Evolutionary conservation across 495 filamentous ascomycete species (phyloP), one percentile per base, ranked within the genome.

Genomic region (Daldinia caldariorum): DNA sequence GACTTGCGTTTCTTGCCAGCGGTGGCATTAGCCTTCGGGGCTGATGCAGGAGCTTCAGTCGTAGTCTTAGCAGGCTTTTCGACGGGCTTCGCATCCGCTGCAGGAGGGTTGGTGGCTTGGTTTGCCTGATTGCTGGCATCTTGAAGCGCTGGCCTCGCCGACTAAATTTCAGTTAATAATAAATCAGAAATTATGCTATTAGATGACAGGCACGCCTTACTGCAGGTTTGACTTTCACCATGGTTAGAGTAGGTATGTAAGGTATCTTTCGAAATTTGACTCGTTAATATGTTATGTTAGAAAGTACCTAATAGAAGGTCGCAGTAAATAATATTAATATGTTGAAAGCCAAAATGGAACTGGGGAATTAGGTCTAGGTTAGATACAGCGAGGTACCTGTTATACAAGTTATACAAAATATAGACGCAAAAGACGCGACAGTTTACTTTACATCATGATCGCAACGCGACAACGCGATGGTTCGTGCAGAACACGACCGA

Each of bases 1-100:
- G 74, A 65, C 58, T 81, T 81, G 71, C 79, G 79, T 66, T 82
- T 83, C 63, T 64, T 77, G 68, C 67, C 68, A 45, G 37, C 22
- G n/a, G 60, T 31, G 12, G 45, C 43, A 20, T 6, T 16, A 8
- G 9, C 26, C n/a, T 59, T 63, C 4, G 66, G 34, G 9, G 34
- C 10, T 1, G 39, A 26, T n/a, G 34, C 41, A 6, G 54, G 2
- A 14, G 29, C 4, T 8, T 14, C 7, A 13, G 29, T 13, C 12
- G n/a, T 10, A 12, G 29, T 8, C 9, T n/a, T 10, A 12, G 22
- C 39, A 58, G 51, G 51, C 14, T 35, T 51, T 22, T 56, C 47
- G 10, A 29, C n/a, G 56, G 37, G 22, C 16, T 67, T 67, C 56
- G 26, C 6, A 29, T 9, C 22, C 10, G 6, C 6, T 3, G 63